These are phyloP conservation scores for Jaltomata sinuosa DNA, from an alignment of 257 asterid genomes.

Conservation along the genomic window DNA sequence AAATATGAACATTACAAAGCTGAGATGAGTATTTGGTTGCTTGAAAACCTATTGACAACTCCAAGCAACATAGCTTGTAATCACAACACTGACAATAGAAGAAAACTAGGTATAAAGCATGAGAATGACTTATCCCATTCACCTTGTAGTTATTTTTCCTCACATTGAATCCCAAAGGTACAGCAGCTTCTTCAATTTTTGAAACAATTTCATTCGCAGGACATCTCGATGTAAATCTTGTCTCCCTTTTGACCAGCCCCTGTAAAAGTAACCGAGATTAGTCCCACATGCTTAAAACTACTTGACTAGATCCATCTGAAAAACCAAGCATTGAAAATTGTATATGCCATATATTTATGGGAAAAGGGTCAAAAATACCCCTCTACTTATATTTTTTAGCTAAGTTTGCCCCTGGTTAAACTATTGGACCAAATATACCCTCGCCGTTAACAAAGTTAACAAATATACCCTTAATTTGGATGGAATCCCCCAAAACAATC, in stretches of 20 bases:
- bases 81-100: neutral
- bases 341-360: too few relatives aligned
- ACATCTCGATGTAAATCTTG: slow-evolving; percentile 64
- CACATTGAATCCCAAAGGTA: slow-evolving; percentile 72
- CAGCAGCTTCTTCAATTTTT: slow-evolving; percentile 62
- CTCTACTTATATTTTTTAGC: too few relatives aligned
- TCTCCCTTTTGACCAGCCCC: slow-evolving; percentile 76
- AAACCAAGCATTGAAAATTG: neutral
- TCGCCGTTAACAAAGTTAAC: too few relatives aligned
- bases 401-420: too few relatives aligned
- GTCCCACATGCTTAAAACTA: neutral
- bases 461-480: too few relatives aligned
- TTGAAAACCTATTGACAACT: neutral
- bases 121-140: slow-evolving; percentile 1
- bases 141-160: slow-evolving; percentile 69
- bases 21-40: neutral
- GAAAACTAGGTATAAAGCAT: neutral
- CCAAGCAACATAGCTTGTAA: neutral
- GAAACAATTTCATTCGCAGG: slow-evolving; percentile 69
- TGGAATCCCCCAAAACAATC: too few relatives aligned
- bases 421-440: too few relatives aligned
- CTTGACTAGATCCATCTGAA: neutral
- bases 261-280: slow-evolving; percentile 5
- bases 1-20: neutral
- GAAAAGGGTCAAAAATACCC: too few relatives aligned